These are phyloP conservation scores for Coprinopsis strossmayeri DNA, from an alignment of 768 basidiomycete genomes.

Conservation along the genomic window DNA sequence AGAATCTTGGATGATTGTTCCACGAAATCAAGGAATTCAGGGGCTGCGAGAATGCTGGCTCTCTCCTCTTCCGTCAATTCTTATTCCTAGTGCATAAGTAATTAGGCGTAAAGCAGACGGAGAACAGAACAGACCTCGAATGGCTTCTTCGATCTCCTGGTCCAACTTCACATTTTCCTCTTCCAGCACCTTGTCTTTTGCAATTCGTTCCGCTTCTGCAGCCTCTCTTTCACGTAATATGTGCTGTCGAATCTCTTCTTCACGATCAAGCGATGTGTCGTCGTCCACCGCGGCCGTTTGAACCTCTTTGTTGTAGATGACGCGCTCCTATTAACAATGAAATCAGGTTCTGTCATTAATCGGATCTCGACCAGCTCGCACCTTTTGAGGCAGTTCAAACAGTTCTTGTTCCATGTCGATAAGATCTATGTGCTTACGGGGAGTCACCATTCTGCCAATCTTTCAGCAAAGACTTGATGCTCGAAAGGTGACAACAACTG, in stretches of 20 bases:
- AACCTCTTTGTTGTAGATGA: slow-evolving; percentile 79
- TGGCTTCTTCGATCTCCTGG: slow-evolving; percentile 81
- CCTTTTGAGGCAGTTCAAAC: slow-evolving; percentile 85
- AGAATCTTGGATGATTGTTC: slow-evolving; percentile 94
- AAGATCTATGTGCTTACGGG: slow-evolving; percentile 67
- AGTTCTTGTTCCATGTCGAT: slow-evolving; percentile 87
- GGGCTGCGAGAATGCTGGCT: slow-evolving; percentile 72
- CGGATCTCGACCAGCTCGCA: slow-evolving; percentile 23
- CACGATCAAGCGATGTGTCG: slow-evolving; percentile 42
- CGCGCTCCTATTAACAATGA: slow-evolving; percentile 52
- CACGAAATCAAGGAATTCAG: slow-evolving; percentile 91
- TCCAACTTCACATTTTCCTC: slow-evolving; percentile 81
- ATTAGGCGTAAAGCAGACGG: not conserved
- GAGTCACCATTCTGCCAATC: slow-evolving; percentile 47
- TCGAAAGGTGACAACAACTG: slow-evolving; percentile 17
- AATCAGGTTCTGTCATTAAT: slow-evolving; percentile 3
- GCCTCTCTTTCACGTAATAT: slow-evolving; percentile 58
- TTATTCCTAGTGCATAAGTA: slow-evolving; percentile 19
- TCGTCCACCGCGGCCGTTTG: slow-evolving; percentile 67
- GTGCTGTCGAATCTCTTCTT: slow-evolving; percentile 72
- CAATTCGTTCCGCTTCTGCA: slow-evolving; percentile 47
- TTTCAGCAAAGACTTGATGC: slow-evolving; percentile 6
- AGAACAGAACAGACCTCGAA: slow-evolving; percentile 49
- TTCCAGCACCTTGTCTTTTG: slow-evolving; percentile 72
- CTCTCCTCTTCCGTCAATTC: slow-evolving; percentile 88